These are phyloP conservation scores for Loxodes magnus DNA, from an alignment of 73 alveolate species.

Conservation along the genomic window DNA sequence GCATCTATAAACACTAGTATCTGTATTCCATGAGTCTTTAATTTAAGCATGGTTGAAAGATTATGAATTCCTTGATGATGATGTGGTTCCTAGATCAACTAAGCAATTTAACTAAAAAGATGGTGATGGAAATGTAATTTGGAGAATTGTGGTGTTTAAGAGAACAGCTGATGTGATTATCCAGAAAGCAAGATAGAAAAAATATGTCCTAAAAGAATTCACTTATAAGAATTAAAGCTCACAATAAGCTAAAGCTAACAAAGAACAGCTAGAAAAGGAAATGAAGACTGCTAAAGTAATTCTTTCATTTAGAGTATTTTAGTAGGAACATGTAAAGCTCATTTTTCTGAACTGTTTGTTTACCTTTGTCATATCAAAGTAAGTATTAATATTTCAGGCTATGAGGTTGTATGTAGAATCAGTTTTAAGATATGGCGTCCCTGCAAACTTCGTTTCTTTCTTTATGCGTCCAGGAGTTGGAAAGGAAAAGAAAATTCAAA, in stretches of 20 bases:
- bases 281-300: slow-evolving; percentile 6
- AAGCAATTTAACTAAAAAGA: slow-evolving; percentile 56
- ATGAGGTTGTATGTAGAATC: slow-evolving; percentile 69
- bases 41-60: slow-evolving; percentile 18
- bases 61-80: slow-evolving; percentile 27
- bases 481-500: slow-evolving; percentile 42
- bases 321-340: slow-evolving; percentile 40
- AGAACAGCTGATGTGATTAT: slow-evolving; percentile 18
- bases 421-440: slow-evolving; percentile 63
- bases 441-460: slow-evolving; percentile 36
- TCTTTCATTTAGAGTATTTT: slow-evolving; percentile 29
- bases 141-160: slow-evolving; percentile 62
- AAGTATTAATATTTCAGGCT: too few species aligned
- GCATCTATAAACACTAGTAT: slow-evolving; percentile 29
- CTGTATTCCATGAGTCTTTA: slow-evolving; percentile 32
- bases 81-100: slow-evolving; percentile 40
- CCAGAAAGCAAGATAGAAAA: slow-evolving; percentile 28
- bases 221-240: slow-evolving; percentile 37
- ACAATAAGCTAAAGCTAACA: slow-evolving; percentile 33
- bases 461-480: slow-evolving; percentile 31
- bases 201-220: slow-evolving; percentile 44
- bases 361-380: slow-evolving; percentile 57
- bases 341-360: slow-evolving; percentile 58
- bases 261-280: slow-evolving; percentile 37
- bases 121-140: slow-evolving; percentile 48